phyloP scores from a whole-genome alignment of 2,329 filamentous ascomycete species.

The Aplosporella prunicola region DNA sequence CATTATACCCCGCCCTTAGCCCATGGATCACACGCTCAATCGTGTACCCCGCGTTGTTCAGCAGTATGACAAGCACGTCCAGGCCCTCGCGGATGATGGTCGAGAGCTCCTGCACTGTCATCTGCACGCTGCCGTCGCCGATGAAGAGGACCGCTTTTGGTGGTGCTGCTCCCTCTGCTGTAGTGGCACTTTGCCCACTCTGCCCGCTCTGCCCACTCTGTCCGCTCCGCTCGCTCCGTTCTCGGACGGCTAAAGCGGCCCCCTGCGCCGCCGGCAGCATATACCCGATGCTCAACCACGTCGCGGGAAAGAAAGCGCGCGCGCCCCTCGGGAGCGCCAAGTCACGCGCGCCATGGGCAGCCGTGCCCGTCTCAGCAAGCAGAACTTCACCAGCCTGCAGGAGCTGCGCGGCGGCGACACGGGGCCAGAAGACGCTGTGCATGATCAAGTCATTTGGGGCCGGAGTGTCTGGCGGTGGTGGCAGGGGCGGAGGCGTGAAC shows the following conservation, averaged over 20 bases:
- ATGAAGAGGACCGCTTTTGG: constrained; percentile 16
- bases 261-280: constrained; percentile 50
- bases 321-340: constrained; percentile 35
- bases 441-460: neutral
- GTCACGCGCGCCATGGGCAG: constrained; percentile 16
- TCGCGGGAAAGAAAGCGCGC: constrained; percentile 41
- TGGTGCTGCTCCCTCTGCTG: constrained; percentile 1
- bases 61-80: constrained; percentile 24
- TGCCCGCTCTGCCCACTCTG: too few species aligned
- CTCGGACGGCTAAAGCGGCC: constrained; percentile 33
- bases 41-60: constrained; percentile 33
- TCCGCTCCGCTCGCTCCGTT: too few species aligned
- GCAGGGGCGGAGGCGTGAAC: too few species aligned
- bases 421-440: neutral
- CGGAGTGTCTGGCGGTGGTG: accelerated
- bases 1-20: constrained; percentile 16
- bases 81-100: constrained; percentile 28
- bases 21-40: constrained; percentile 33
- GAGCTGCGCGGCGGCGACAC: constrained; percentile 26
- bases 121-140: constrained; percentile 30
- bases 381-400: constrained; percentile 46
- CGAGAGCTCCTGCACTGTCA: constrained; percentile 30
- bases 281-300: constrained; percentile 53
- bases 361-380: constrained; percentile 50
- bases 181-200: constrained; percentile 3